These are phyloP conservation scores for Debaryomycetaceae sp. DNA, from an alignment of 1,139 yeast genomes.

Conservation along the genomic window DNA sequence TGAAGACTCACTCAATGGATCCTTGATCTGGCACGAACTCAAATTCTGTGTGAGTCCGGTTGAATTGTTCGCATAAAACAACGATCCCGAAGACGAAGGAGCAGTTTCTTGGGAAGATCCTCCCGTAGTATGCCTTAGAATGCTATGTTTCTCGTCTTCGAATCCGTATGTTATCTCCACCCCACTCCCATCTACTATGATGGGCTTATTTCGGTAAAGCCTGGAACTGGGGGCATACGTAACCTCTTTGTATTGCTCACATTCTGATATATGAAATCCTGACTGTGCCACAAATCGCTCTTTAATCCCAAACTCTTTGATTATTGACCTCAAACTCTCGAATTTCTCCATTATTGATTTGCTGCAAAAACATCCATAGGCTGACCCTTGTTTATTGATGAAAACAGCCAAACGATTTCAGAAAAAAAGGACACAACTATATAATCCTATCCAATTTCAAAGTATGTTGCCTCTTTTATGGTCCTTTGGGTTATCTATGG, in stretches of 20 bases:
- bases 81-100: not conserved
- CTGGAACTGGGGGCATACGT: slow-evolving; percentile 11
- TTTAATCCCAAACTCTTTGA: slow-evolving; percentile 18
- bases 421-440: too few relatives aligned
- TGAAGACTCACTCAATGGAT: not conserved
- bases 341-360: slow-evolving; percentile 17
- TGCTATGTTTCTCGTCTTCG: not conserved
- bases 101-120: not conserved
- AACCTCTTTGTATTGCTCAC: slow-evolving; percentile 10
- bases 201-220: slow-evolving; percentile 7
- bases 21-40: slow-evolving; percentile 1
- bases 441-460: too few relatives aligned
- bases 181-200: slow-evolving; percentile 7
- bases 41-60: slow-evolving; percentile 5
- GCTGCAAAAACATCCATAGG: too few relatives aligned
- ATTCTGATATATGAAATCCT: slow-evolving; percentile 10
- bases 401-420: too few relatives aligned
- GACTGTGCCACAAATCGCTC: slow-evolving; percentile 16
- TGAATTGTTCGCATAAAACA: not conserved
- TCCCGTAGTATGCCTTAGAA: not conserved
- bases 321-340: slow-evolving; percentile 18
- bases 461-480: too few relatives aligned
- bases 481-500: too few relatives aligned
- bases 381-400: too few relatives aligned
- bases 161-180: not conserved